Evolutionary conservation across 2,329 filamentous ascomycete genomes (phyloP), one percentile per base, ranked within the genome.

Genomic region (Talaromyces sp.): DNA sequence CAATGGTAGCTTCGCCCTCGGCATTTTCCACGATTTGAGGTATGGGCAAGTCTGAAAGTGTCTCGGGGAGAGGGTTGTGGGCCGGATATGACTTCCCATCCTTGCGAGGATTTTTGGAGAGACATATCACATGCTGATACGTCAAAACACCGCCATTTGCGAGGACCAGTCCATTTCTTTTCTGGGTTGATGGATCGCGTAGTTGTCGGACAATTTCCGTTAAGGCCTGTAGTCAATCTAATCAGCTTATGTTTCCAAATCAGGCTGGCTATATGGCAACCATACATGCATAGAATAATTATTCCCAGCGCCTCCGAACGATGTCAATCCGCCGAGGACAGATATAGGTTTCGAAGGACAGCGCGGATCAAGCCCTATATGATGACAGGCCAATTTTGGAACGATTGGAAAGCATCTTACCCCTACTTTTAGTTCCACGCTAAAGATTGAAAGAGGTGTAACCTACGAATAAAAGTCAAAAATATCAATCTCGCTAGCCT

Each of bases 271-370:
- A 22, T 7, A 17, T n/a, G 17, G 61, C 3, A 27, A 7, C 3
- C 67, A 22, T 74, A 84, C 87, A 76, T 91, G 88, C 83, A 90
- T 86, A 0, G 86, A 88, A 67, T 91, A 91, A 63, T 90, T 90
- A 68, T 91, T 91, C 0, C 88, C 88, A 5, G 89, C 88, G 0
- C 88, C 89, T 0, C 89, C 88, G 66, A 91, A 91, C 0, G 84
- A 88, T 4, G 88, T 90, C 62, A 91, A 71, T 0, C 88, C 88
- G 0, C 88, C 88, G 0, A 91, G 79, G 0, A 90, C 74, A 0
- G 86, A 89, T 22, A 89, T 81, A 0, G 85, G 82, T 67, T 85
- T 88, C 1, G 74, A 34, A 1, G 79, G 71, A 1, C 79, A 73
- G 0, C 74, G 74, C 0, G 85, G 77, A 0, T 84, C 79, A 1